Evolutionary conservation across 495 filamentous ascomycete genomes (phyloP).

Genomic region (Usnea hakonensis): DNA sequence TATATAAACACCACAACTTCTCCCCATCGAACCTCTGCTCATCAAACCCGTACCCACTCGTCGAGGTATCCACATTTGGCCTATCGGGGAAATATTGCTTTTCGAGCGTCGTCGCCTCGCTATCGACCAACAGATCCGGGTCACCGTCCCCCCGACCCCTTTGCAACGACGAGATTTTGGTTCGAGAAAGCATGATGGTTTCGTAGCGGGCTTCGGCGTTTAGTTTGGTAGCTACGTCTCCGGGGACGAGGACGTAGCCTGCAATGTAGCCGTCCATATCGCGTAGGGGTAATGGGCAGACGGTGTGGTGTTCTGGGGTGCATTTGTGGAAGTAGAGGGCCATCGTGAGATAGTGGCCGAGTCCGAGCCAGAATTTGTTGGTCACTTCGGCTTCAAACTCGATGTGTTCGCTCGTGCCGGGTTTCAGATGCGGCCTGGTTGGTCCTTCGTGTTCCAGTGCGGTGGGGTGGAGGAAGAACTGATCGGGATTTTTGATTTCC

Average conservation of each 20-base stretch:
- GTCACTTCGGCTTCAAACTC: conserved; percentile 17
- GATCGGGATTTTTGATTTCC: conserved; percentile 6
- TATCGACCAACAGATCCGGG: conserved; percentile 18
- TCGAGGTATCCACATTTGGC: conserved; percentile 3
- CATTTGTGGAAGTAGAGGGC: conserved; percentile 3
- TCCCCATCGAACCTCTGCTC: conserved; percentile 10
- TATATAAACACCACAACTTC: conserved; percentile 21
- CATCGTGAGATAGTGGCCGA: conserved; percentile 12
- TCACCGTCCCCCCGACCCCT: conserved; percentile 15
- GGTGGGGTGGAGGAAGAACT: conserved; percentile 19
- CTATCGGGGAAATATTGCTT: conserved; percentile 9
- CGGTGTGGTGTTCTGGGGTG: conserved; percentile 9
- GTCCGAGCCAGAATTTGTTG: background rate
- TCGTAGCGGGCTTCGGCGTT: conserved; percentile 6
- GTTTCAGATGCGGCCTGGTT: conserved; percentile 11
- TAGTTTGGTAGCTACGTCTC: conserved; percentile 8
- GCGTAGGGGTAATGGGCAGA: conserved; percentile 11
- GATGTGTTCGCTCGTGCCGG: conserved; percentile 9
- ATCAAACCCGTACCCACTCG: conserved; percentile 5
- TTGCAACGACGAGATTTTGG: conserved; percentile 1
- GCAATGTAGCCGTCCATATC: conserved; percentile 8
- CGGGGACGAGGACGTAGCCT: conserved; percentile 19
- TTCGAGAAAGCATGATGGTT: conserved; percentile 12
- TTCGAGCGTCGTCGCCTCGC: conserved; percentile 12
- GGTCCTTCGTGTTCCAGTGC: conserved; percentile 14